A percentile compares a stretch with the other conserved stretches of the same genome.
Conservation (phyloP, 148 eudicot genomes). For the Rhododendron henanense region DNA sequence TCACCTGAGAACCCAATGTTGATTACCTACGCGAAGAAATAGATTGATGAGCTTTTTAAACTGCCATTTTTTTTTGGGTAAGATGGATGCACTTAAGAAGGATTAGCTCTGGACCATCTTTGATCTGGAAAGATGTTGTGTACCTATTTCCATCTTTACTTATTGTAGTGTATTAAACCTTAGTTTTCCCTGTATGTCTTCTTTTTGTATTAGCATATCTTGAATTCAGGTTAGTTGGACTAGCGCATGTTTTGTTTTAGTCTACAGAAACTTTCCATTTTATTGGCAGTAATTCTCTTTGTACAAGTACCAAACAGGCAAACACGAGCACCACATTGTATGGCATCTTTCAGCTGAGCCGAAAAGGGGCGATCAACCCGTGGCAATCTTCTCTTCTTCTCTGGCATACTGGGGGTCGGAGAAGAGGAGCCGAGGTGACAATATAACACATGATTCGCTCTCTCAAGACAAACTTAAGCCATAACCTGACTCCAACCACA, state of each 20-base stretch:
- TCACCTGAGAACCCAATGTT: constrained; percentile 66
- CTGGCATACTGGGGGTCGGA: not conserved
- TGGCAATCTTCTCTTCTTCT: not conserved
- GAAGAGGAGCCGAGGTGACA: not conserved
- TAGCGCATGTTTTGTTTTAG: not conserved
- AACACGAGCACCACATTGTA: not conserved
- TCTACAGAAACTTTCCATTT: not conserved
- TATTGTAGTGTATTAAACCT: not conserved
- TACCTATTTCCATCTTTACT: not conserved
- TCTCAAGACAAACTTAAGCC: not conserved
- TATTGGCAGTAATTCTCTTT: not conserved
- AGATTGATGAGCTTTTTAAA: constrained; percentile 18
- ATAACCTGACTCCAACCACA: not conserved
- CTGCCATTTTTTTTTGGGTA: not conserved
- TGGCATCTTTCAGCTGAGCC: too few species aligned
- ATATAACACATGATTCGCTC: too few species aligned
- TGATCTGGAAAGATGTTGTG: not conserved
- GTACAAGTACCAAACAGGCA: not conserved
- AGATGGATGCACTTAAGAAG: not conserved
- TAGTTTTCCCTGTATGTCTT: not conserved
- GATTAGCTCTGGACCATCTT: not conserved
- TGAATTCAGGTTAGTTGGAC: not conserved
- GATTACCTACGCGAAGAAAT: constrained; percentile 92
- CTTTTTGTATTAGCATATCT: not conserved
- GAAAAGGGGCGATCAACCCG: not conserved